Evolutionary conservation across 768 basidiomycete genomes (phyloP).

Genomic region (Mycena metata): DNA sequence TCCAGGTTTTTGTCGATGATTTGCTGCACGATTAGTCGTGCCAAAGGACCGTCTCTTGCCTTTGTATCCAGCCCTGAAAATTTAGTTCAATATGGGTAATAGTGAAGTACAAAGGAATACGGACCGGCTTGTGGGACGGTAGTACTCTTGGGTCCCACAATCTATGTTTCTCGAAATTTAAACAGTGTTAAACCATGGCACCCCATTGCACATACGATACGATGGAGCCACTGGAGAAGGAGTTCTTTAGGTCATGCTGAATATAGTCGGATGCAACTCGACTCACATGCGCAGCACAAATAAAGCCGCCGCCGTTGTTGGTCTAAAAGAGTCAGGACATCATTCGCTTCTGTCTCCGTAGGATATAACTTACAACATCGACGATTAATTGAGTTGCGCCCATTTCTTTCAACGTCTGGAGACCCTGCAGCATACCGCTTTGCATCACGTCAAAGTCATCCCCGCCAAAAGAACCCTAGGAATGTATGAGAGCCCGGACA

Average conservation of each 20-base stretch:
- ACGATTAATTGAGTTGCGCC: constrained; percentile 71
- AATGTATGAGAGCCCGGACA: constrained; percentile 56
- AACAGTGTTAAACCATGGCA: background rate
- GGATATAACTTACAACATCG: constrained; percentile 61
- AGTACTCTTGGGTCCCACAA: constrained; percentile 64
- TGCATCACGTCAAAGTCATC: constrained; percentile 57
- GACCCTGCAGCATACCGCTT: constrained; percentile 59
- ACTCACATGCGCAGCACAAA: constrained; percentile 68
- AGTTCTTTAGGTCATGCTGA: background rate
- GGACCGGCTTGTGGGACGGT: constrained; percentile 64
- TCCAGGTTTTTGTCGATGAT: constrained; percentile 59
- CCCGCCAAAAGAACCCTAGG: constrained; percentile 66
- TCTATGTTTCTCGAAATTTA: constrained; percentile 43
- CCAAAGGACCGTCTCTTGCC: constrained; percentile 62
- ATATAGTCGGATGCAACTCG: background rate
- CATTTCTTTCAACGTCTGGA: constrained; percentile 58
- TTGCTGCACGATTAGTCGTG: constrained; percentile 57
- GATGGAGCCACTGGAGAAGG: constrained; percentile 56
- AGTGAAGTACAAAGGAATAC: background rate
- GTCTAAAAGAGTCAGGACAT: constrained; percentile 46
- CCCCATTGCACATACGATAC: constrained; percentile 50
- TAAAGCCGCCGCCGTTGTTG: constrained; percentile 70
- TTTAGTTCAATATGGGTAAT: background rate
- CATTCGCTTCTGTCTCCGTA: background rate
- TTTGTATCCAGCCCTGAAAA: constrained; percentile 59